phyloP scores from a whole-genome alignment of 495 filamentous ascomycete genomes.

The Chaetomium cochliodes region DNA sequence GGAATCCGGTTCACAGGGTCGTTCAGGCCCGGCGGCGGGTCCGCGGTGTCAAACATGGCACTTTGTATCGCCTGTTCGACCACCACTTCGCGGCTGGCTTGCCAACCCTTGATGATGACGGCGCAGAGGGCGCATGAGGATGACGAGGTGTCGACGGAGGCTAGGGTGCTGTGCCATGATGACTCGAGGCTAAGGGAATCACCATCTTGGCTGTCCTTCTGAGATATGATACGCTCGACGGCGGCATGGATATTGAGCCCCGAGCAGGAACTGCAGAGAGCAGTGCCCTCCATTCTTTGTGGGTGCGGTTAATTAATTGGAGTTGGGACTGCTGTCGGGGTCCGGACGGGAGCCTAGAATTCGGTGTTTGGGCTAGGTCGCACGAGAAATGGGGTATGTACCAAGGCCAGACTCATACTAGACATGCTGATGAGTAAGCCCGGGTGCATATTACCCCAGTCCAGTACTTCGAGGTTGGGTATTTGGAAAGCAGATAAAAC shows the following conservation, averaged over 20 bases:
- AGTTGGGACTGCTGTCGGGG: not conserved
- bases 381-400: not conserved
- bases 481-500: no score
- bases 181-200: not conserved
- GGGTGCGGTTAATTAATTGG: not conserved
- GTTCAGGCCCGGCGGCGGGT: conserved; percentile 24
- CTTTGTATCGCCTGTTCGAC: conserved; percentile 3
- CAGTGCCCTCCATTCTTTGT: conserved; percentile 1
- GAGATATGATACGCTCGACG: conserved; percentile 1
- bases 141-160: conserved; percentile 23
- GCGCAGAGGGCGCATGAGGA: conserved; percentile 23
- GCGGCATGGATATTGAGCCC: conserved; percentile 1
- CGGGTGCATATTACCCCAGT: not conserved
- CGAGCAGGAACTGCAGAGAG: conserved; percentile 13
- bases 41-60: conserved; percentile 17
- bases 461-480: no score
- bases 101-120: conserved; percentile 25
- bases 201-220: not conserved
- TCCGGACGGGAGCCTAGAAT: not conserved
- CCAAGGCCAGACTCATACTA: not conserved
- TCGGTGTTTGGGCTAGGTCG: no score
- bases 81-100: conserved; percentile 18
- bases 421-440: not conserved
- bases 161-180: conserved; percentile 17
- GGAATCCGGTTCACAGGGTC: conserved; percentile 21